These are phyloP conservation scores for Teratosphaeria viscida DNA, from an alignment of 2,329 filamentous ascomycete species.

Conservation along the genomic window DNA sequence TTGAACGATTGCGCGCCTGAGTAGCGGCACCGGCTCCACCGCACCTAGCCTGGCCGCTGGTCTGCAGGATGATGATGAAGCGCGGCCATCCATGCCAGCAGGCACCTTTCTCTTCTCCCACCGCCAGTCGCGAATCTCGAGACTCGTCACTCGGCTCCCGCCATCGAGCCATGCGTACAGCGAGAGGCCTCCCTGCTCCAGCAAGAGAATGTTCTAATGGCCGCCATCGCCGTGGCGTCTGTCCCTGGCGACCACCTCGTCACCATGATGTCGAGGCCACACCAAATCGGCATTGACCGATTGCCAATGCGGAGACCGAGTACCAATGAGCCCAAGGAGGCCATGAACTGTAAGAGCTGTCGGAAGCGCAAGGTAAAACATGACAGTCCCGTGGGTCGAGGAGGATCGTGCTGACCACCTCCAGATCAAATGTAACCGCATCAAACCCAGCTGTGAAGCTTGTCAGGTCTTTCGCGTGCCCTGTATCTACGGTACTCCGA, in stretches of 20 bases:
- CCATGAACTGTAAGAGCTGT: constrained; percentile 94
- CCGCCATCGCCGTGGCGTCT: constrained; percentile 1
- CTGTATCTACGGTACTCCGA: constrained; percentile 70
- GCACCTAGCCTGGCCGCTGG: not conserved
- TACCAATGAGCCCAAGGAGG: constrained; percentile 65
- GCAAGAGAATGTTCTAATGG: constrained; percentile 1
- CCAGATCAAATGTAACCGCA: constrained; percentile 84
- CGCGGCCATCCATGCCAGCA: not conserved
- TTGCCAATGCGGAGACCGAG: constrained; percentile 59
- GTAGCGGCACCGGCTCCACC: constrained; percentile 4
- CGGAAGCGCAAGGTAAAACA: constrained; percentile 70
- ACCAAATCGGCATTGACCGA: constrained; percentile 72
- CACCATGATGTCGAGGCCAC: constrained; percentile 55
- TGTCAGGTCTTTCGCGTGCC: constrained; percentile 83
- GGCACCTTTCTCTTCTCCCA: not conserved
- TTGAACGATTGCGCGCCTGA: not conserved
- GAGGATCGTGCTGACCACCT: constrained; percentile 1
- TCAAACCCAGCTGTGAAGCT: constrained; percentile 75
- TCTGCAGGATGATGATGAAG: not conserved
- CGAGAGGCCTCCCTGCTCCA: not conserved
- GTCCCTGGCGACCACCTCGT: constrained; percentile 2
- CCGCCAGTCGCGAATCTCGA: not conserved
- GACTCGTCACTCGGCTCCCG: not conserved
- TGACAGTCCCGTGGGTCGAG: not conserved
- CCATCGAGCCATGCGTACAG: not conserved